Evolutionary conservation across 2,329 filamentous ascomycete genomes (phyloP), one percentile per base, ranked within the genome.

Genomic region (Talaromyces piceae): DNA sequence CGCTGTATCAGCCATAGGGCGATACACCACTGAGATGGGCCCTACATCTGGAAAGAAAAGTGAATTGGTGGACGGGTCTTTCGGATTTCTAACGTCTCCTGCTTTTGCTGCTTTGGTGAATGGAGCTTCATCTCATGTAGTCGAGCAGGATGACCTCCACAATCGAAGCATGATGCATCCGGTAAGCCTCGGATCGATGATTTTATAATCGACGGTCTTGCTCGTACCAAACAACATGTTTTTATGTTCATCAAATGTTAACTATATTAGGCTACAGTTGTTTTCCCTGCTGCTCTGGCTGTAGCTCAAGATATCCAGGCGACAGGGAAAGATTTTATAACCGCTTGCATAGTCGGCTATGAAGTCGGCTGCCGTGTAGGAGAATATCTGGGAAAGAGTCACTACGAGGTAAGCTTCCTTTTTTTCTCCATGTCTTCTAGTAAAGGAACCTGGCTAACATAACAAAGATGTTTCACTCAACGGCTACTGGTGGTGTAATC

Each of bases 101-200:
- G 63, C 61, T 25, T 65, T 65, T 58, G 62, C 63, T 22, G 60
- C 56, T 53, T 41, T 66, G 46, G 53, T 65, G 3, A 66, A 66
- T 51, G 63, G 56, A 12, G 63, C 62, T 28, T 57, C 63, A 4
- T 62, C 62, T 16, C 63, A 66, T 54, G 63, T 65, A 2, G 63
- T 66, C 5, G 63, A 66, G 47, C 63, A 65, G 41, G 63, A 66
- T 57, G 63, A 66, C 54, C 58, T 66, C 41, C 63, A 66, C 45
- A 66, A 64, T 52, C 52, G 62, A 22, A 65, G 63, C 52, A 65
- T 66, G 31, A 63, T 62, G 60, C 63, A 66, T 54, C 63, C 63
- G 16, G 63, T 65, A 48, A 45, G 61, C 55, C 4, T 3, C 16
- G n/a, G 8, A 4, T 8, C 5, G 16, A 45, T 18, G 28, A 31